These are phyloP conservation scores for Mycosphaerella arachidis DNA, from an alignment of 2,329 filamentous ascomycete genomes.

Conservation along the genomic window DNA sequence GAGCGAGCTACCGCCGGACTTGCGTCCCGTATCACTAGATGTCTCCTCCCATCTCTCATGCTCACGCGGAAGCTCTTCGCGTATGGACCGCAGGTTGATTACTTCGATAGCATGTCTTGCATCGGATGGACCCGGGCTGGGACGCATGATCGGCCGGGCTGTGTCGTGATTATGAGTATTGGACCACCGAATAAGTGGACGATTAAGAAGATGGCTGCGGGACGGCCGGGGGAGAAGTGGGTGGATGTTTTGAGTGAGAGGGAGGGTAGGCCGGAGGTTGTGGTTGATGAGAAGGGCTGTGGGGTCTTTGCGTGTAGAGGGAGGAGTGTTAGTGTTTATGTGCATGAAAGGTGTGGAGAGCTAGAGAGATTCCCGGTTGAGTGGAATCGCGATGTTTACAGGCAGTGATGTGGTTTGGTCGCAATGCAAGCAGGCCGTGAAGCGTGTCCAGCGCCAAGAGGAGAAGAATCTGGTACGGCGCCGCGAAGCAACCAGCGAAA, in stretches of 20 bases:
- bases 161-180: slow-evolving; percentile 33
- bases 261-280: slow-evolving; percentile 51
- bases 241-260: slow-evolving; percentile 55
- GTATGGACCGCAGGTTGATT: slow-evolving; percentile 61
- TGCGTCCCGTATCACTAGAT: slow-evolving; percentile 33
- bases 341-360: slow-evolving; percentile 52
- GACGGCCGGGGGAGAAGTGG: slow-evolving; percentile 57
- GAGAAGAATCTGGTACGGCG: too few relatives aligned
- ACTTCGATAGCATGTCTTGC: slow-evolving; percentile 57
- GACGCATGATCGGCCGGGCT: slow-evolving; percentile 37
- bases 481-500: too few relatives aligned
- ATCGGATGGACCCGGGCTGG: slow-evolving; percentile 58
- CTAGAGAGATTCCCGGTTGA: slow-evolving; percentile 40
- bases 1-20: neutral
- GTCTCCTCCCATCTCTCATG: slow-evolving; percentile 52
- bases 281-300: slow-evolving; percentile 57
- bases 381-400: slow-evolving; percentile 15
- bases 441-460: too few relatives aligned
- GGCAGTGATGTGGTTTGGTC: slow-evolving; percentile 2
- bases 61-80: slow-evolving; percentile 62
- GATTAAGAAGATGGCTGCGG: slow-evolving; percentile 59
- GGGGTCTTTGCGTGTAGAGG: slow-evolving; percentile 54
- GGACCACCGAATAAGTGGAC: slow-evolving; percentile 20
- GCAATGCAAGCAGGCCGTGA: too few relatives aligned
- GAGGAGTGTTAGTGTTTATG: slow-evolving; percentile 59